phyloP scores from a whole-genome alignment of 75 land plant genomes.

The Pinus tabuliformis region DNA sequence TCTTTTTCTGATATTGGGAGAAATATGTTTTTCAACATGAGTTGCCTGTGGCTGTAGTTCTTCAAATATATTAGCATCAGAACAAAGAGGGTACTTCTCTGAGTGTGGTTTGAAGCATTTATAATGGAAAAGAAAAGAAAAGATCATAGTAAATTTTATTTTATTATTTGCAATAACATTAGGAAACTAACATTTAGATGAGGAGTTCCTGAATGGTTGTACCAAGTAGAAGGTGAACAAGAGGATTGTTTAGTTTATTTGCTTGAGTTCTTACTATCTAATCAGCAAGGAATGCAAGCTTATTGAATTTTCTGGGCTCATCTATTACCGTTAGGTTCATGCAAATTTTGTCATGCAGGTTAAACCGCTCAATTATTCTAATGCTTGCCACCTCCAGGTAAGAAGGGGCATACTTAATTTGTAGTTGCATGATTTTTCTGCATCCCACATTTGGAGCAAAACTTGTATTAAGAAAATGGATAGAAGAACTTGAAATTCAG shows the following conservation, averaged over 20 bases:
- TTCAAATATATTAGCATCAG: too few relatives aligned
- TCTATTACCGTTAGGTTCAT: not conserved
- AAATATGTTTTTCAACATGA: too few relatives aligned
- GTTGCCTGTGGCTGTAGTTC: too few relatives aligned
- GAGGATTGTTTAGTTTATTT: constrained; percentile 2
- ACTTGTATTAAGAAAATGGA: constrained; percentile 79
- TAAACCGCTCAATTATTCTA: constrained; percentile 78
- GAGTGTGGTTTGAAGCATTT: too few relatives aligned
- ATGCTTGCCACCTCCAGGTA: constrained; percentile 92
- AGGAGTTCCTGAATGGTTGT: not conserved
- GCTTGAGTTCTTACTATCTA: not conserved
- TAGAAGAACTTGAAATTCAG: constrained; percentile 75
- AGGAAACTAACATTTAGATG: not conserved
- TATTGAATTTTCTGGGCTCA: not conserved
- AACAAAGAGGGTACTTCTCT: too few relatives aligned
- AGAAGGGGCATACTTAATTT: constrained; percentile 94
- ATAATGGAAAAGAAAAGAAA: too few relatives aligned
- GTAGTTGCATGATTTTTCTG: constrained; percentile 93
- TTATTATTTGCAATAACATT: not conserved
- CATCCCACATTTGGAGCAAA: constrained; percentile 89
- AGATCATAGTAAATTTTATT: not conserved
- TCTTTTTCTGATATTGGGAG: too few relatives aligned
- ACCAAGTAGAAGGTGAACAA: not conserved
- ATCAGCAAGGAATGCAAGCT: not conserved
- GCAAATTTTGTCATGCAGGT: constrained; percentile 40